Base-by-base conservation (phyloP, 2,329 filamentous ascomycete species). In the Hypoxylon sp. region DNA sequence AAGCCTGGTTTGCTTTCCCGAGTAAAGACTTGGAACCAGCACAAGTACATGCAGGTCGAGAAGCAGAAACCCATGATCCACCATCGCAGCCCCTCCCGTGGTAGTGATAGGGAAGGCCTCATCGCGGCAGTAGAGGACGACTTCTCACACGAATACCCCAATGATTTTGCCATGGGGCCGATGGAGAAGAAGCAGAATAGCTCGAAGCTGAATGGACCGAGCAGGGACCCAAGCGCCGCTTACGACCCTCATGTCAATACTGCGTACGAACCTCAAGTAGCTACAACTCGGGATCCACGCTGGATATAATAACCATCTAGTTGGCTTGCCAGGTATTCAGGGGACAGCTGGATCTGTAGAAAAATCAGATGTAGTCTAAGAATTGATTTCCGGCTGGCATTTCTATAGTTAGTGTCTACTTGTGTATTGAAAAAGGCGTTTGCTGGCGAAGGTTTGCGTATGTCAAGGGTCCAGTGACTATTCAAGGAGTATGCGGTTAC, bases 21-120 rank as follows among this genome's bases (percentile, higher is more conserved):
- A 13, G 60, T 77, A 2, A 72, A 72, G 2, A 75, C 74, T 3
- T 76, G 74, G 71, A 71, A 68, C 3, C 68, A 68, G 2, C 76
- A 77, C 64, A 77, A 74, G 53, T 81, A 81, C 59, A 72, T 73
- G n/a, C 76, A 77, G 64, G 67, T 80, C 42, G 76, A 76, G 44
- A 72, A 75, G 54, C 75, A 78, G 65, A 66, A 60, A 7, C 73
- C 66, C 13, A 30, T 71, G 7, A 53, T 63, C 10, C 62, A 61
- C 11, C 7, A 40, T 6, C 42, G 35, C 30, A 46, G 55, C 17
- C 8, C 17, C 20, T 44, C 51, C 20, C 44, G 22, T n/a, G 63
- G 63, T 3, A 56, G 37, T 44, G 61, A 71, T 13, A 54, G 60
- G 22, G 55, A 56, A 27, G 50, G 46, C 8, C 62, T 68, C 37